Conservation (phyloP, 2,329 filamentous ascomycete species). For the Lachnellula willkommii region DNA sequence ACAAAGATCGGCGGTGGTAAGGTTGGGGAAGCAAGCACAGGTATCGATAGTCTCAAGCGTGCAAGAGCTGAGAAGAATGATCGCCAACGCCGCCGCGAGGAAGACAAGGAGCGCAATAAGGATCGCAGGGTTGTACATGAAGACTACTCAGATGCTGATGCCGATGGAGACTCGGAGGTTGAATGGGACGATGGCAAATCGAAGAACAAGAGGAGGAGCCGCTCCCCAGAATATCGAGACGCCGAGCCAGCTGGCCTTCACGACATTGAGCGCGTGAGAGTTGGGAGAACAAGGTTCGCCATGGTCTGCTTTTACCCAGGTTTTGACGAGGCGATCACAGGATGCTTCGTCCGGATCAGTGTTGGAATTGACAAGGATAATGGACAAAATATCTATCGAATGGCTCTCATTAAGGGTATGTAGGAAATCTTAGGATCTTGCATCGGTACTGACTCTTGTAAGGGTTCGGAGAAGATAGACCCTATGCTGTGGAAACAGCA, state of each 20-base stretch:
- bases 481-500: conserved; percentile 73
- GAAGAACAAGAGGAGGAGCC: conserved; percentile 38
- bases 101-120: conserved; percentile 53
- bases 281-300: conserved; percentile 81
- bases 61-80: conserved; percentile 61
- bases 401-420: conserved; percentile 80
- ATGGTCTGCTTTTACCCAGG: conserved; percentile 90
- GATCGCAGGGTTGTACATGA: conserved; percentile 41
- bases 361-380: conserved; percentile 71
- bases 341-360: conserved; percentile 80
- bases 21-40: conserved; percentile 62
- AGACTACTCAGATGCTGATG: conserved; percentile 54
- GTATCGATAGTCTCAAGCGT: conserved; percentile 65
- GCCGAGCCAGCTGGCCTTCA: conserved; percentile 63
- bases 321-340: conserved; percentile 75
- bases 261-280: conserved; percentile 78
- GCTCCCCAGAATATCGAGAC: conserved; percentile 42
- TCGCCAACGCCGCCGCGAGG: conserved; percentile 57
- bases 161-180: conserved; percentile 70
- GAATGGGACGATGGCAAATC: conserved; percentile 62
- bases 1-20: conserved; percentile 61
- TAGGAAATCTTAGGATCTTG: background rate
- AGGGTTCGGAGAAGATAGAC: conserved; percentile 74
- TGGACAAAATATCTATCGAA: conserved; percentile 74
- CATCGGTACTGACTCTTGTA: conserved; percentile 24